Evolutionary conservation across 176 grass and related monocot genomes (phyloP), one percentile per base, ranked within the genome.

Genomic region (Carex parvula): DNA sequence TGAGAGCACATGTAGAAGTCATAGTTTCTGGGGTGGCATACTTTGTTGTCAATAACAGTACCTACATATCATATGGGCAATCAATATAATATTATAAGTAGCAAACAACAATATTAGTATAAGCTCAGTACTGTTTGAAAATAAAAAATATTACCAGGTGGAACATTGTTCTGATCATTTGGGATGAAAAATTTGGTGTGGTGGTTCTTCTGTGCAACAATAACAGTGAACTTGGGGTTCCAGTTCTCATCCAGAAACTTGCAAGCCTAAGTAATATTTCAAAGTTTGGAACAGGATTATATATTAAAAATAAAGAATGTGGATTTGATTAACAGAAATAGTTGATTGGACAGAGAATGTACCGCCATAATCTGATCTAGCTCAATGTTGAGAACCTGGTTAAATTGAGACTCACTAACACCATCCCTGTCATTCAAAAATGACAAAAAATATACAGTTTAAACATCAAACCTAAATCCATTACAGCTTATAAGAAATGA

Each of bases 1-100:
- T 98, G 96, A 0, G 92, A 81, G 22, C 96, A 98, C 93, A 98
- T 98, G 85, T 98, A 98, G 32, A 98, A 98, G 78, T 98, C 96
- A 60, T 89, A 95, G 18, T 95, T 98, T 80, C 70, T 91, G 30
- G 96, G 96, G 77, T 98, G 96, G 32, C 96, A 98, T 11, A 98
- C 85, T 74, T 86, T 86, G 22, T 89, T 95, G 70, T 98, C 93
- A 3, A 98, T 89, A 52, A 98, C 89, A 6, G 96, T 98, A 29
- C 96, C 96, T 98, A 44, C 65, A 89, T 2, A 79, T 32, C 20
- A 32, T 56, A 74, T 7, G 67, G 5, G 8, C 64, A 35, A 15
- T 60, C 24, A 50, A 88, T 0, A 58, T 48, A 66, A 66, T 56
- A 61, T 48, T 10, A 22, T 8, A 26, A 6, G 2, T 30, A 20